Base-by-base conservation (phyloP, 1,139 yeast species). In the Suhomyces terraborum region DNA sequence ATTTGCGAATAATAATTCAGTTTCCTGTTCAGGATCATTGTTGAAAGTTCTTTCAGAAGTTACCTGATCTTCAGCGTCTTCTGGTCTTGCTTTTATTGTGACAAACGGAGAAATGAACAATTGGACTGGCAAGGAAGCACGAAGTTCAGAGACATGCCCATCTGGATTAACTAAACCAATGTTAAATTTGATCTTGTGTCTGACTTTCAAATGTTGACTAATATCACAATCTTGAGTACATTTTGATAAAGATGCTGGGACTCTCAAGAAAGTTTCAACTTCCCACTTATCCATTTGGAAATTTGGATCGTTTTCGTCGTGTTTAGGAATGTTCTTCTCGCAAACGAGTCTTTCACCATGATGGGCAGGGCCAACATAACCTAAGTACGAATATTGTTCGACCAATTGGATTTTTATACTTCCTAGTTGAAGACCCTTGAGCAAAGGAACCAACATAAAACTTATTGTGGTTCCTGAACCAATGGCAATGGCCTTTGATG, bases 221-320 rank as follows among this genome's bases (percentile, higher is more conserved):
- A 87, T 70, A 46, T 81, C 85, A 56, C 93, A 86, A 62, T 91
- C 97, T 61, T 89, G 98, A 1, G 95, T 83, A 54, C 93, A 79
- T 53, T 79, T 77, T 3, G 88, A 72, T 41, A 91, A 69, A 42
- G 84, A 78, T 3, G 88, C 73, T 0, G 98, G 98, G 2, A 91
- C 61, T 25, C 68, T 68, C 25, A 91, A 55, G 35, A 69, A 59
- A 2, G 84, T 73, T 37, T 77, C 76, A 10, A 89, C 61, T 47
- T 84, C 88, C 98, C 98, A 91, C 48, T 76, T 77, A 56, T 88
- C 97, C 52, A 54, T 71, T 66, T 51, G 80, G 66, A 46, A 79
- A 23, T 61, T 54, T 7, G 73, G 69, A 32, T 73, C 68, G 33
- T 64, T 62, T 34, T 67, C 70, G 1, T 49, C 48, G 0, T 71